phyloP scores from a whole-genome alignment of 2,329 filamentous ascomycete genomes.

The Cladophialophora exuberans region DNA sequence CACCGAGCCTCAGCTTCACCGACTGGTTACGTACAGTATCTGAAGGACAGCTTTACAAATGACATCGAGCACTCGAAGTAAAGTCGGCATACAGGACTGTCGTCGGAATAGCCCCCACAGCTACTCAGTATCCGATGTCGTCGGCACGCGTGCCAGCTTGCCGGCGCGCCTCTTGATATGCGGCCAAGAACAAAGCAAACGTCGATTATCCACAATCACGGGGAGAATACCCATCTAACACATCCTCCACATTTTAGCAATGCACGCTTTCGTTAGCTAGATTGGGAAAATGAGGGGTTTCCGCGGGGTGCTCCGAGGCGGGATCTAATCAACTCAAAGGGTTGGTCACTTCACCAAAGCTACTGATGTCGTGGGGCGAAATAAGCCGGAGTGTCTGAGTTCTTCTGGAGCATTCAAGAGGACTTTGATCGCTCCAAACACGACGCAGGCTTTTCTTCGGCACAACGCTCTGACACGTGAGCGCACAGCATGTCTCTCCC shows the following conservation, averaged over 20 bases:
- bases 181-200: no score
- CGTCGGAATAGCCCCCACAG: constrained; percentile 2
- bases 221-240: constrained; percentile 22
- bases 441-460: not conserved
- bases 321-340: no score
- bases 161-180: no score
- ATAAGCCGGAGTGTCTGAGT: not conserved
- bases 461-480: not conserved
- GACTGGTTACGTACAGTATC: no score
- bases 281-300: constrained; percentile 12
- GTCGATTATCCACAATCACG: constrained; percentile 1
- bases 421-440: not conserved
- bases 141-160: no score
- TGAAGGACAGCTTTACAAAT: no score
- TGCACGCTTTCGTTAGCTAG: not conserved
- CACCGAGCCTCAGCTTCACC: no score
- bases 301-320: not conserved
- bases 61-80: no score
- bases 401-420: not conserved
- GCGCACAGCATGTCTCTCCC: constrained; percentile 14
- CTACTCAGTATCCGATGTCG: no score
- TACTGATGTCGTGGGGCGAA: constrained; percentile 5
- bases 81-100: no score
- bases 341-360: no score
- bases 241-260: constrained; percentile 11